phyloP scores from a whole-genome alignment of 768 basidiomycete genomes.

The Boletus rufocinnamomeus region DNA sequence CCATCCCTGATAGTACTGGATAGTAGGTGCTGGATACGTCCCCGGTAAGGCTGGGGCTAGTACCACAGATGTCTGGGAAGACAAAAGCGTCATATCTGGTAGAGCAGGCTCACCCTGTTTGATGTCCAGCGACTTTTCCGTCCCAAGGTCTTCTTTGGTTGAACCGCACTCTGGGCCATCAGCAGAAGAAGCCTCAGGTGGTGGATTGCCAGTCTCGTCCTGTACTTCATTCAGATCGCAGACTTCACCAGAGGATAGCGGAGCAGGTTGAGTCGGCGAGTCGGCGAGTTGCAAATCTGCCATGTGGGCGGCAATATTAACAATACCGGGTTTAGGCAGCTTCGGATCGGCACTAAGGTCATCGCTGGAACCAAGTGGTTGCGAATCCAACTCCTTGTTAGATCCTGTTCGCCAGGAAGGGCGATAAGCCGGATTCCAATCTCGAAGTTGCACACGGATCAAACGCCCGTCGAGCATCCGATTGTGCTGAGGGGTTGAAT shows the following conservation, averaged over 20 bases:
- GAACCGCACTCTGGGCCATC: constrained; percentile 5
- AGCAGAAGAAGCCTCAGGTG: background rate
- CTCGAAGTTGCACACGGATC: constrained; percentile 75
- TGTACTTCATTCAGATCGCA: constrained; percentile 24
- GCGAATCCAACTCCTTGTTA: constrained; percentile 43
- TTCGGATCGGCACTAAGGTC: constrained; percentile 15
- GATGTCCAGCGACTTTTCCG: constrained; percentile 25
- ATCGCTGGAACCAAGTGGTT: constrained; percentile 14
- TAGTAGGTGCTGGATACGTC: constrained; percentile 42
- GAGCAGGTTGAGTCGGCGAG: constrained; percentile 3
- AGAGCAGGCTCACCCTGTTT: constrained; percentile 27
- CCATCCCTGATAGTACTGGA: constrained; percentile 58
- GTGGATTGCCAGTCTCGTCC: constrained; percentile 3
- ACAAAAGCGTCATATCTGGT: constrained; percentile 5
- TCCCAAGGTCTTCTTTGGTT: constrained; percentile 4
- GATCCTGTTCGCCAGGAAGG: constrained; percentile 37
- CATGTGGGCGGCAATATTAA: constrained; percentile 13
- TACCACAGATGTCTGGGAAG: constrained; percentile 36
- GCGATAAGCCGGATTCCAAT: constrained; percentile 59
- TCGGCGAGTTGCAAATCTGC: constrained; percentile 13
- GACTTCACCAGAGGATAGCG: constrained; percentile 6
- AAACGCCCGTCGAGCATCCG: constrained; percentile 66
- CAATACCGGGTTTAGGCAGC: constrained; percentile 8
- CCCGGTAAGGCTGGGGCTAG: constrained; percentile 15
- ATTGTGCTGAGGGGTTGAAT: constrained; percentile 56